Conservation (phyloP, 495 filamentous ascomycete species). For the Podospora bellae-mahoneyi region DNA sequence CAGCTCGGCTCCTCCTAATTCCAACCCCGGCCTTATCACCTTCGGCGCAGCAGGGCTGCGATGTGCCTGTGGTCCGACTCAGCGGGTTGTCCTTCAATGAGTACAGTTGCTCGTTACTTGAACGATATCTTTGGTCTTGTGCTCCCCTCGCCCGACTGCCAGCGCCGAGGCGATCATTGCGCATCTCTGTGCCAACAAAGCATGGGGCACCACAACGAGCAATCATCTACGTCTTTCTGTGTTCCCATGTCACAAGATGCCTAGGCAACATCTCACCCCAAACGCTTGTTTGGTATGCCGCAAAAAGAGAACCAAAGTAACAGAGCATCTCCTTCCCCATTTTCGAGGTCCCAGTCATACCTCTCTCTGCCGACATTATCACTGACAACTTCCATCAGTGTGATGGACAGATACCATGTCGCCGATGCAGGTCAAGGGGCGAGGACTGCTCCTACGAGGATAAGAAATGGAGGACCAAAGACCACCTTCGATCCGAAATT, state of each 20-base stretch:
- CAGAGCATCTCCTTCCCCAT: not conserved
- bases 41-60: not conserved
- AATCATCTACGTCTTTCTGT: not conserved
- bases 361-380: not conserved
- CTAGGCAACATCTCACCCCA: conserved; percentile 30
- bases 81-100: not conserved
- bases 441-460: conserved; percentile 35
- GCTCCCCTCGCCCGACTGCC: not conserved
- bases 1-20: not conserved
- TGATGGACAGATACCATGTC: conserved; percentile 31
- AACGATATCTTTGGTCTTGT: not conserved
- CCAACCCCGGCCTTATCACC: not conserved
- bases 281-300: conserved; percentile 32
- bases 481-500: conserved; percentile 34
- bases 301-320: conserved; percentile 30
- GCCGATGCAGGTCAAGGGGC: conserved; percentile 29
- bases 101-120: not conserved
- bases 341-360: not conserved
- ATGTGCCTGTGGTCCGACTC: not conserved
- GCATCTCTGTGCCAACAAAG: conserved; percentile 1
- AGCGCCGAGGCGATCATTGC: not conserved
- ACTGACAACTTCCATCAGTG: conserved; percentile 23
- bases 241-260: conserved; percentile 23
- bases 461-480: conserved; percentile 36
- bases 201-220: not conserved